Conservation (phyloP, 176 grass and related monocot species). For the Tuctoria greenei region DNA sequence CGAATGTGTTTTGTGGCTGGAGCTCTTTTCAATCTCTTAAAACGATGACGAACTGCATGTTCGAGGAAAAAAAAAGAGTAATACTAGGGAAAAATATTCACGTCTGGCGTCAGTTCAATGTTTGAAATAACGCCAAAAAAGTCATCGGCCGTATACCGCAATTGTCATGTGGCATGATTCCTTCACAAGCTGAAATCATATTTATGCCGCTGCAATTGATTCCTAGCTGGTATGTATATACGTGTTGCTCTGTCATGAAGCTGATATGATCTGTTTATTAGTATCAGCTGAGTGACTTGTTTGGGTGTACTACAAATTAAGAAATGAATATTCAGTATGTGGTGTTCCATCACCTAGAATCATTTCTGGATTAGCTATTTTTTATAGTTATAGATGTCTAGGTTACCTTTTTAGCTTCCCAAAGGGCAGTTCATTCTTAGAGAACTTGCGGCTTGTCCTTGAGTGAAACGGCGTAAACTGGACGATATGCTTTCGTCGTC, state of each 20-base stretch:
- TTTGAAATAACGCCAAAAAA: neutral
- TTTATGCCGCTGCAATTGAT: neutral
- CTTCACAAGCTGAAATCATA: neutral
- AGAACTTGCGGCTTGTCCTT: neutral
- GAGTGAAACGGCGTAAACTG: slow-evolving; percentile 19
- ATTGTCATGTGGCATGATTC: slow-evolving; percentile 21
- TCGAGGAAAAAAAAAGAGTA: too few relatives aligned
- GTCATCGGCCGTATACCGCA: neutral
- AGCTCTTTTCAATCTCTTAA: too few relatives aligned
- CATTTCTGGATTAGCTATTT: neutral
- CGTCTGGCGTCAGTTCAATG: neutral
- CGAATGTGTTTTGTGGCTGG: too few relatives aligned
- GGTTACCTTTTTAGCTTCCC: slow-evolving; percentile 20
- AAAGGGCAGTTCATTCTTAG: slow-evolving; percentile 11
- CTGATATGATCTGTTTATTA: slow-evolving; percentile 27
- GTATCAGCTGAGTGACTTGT: neutral
- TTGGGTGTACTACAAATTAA: neutral
- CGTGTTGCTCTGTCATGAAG: slow-evolving; percentile 29
- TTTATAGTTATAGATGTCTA: neutral
- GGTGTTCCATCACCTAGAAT: neutral
- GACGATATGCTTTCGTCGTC: neutral
- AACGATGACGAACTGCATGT: too few relatives aligned
- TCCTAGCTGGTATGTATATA: slow-evolving; percentile 4
- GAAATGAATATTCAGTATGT: neutral
- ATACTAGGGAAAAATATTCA: neutral